Percentiles rank a stretch among this genome's conserved stretches.
These are phyloP conservation scores for Calocybe cyanea DNA, from an alignment of 768 basidiomycete genomes.

Conservation along the genomic window DNA sequence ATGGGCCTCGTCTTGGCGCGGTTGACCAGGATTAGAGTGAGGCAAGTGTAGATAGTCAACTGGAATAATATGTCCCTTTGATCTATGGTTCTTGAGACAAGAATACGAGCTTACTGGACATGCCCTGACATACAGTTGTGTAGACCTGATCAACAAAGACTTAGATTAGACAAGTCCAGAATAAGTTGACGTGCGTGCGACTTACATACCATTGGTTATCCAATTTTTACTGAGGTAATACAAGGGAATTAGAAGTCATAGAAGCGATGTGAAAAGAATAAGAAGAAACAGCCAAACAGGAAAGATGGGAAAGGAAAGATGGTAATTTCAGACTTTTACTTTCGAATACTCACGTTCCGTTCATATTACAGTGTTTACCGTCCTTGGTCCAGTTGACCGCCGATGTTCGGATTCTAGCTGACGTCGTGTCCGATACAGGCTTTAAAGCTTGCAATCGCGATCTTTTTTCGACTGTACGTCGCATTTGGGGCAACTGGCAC, in stretches of 20 bases:
- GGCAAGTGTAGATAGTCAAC: slow-evolving; percentile 40
- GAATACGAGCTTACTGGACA: slow-evolving; percentile 19
- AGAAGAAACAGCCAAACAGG: slow-evolving; percentile 1
- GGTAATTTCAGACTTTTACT: not conserved
- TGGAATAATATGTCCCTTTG: not conserved
- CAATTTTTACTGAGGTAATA: slow-evolving; percentile 64
- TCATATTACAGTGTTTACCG: slow-evolving; percentile 78
- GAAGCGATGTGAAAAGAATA: not conserved
- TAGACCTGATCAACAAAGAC: slow-evolving; percentile 24
- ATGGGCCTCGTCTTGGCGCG: slow-evolving; percentile 83
- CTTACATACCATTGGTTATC: slow-evolving; percentile 73
- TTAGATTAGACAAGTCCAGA: slow-evolving; percentile 3
- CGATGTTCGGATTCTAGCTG: slow-evolving; percentile 62
- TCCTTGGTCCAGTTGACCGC: slow-evolving; percentile 75
- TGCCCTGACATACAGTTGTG: slow-evolving; percentile 35
- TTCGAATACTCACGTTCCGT: slow-evolving; percentile 41
- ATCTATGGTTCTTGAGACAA: not conserved
- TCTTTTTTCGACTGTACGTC: slow-evolving; percentile 69
- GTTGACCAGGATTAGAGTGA: slow-evolving; percentile 85
- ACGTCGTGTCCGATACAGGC: slow-evolving; percentile 88
- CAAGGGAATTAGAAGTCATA: slow-evolving; percentile 16
- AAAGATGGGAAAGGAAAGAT: slow-evolving; percentile 8
- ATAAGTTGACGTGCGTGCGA: slow-evolving; percentile 6
- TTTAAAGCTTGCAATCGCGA: slow-evolving; percentile 85
- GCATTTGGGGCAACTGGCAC: slow-evolving; percentile 60